Conservation (phyloP, 139 green algal species). For the Volvox reticuliferus region DNA sequence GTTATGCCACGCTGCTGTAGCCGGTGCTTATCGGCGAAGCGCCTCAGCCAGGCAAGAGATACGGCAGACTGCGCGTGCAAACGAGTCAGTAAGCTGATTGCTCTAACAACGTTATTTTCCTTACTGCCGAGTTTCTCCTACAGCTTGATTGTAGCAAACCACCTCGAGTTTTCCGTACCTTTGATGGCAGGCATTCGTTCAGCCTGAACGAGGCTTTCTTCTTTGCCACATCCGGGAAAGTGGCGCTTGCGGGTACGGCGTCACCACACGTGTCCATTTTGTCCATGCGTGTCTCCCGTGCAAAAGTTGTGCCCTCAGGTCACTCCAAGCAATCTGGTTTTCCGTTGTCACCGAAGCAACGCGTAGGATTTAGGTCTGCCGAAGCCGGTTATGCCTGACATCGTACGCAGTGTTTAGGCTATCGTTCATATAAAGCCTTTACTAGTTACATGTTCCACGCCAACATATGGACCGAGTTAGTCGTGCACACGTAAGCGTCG, state of each 20-base stretch:
- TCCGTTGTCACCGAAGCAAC: too few species aligned
- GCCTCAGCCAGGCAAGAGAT: conserved; percentile 5
- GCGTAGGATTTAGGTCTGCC: too few species aligned
- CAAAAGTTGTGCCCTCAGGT: too few species aligned
- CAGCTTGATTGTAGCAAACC: not conserved
- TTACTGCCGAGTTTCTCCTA: not conserved
- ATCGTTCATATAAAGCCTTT: too few species aligned
- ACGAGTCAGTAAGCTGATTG: not conserved
- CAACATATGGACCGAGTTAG: too few species aligned
- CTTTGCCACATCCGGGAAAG: not conserved
- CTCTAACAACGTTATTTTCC: not conserved
- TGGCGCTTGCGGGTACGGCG: not conserved
- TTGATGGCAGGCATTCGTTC: not conserved
- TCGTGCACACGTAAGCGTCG: too few species aligned
- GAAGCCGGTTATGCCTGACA: too few species aligned
- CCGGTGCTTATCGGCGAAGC: not conserved
- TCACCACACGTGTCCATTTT: not conserved
- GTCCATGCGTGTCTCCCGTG: not conserved
- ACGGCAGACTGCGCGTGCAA: not conserved
- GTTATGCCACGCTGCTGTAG: not conserved
- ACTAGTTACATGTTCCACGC: too few species aligned
- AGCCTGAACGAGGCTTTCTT: not conserved
- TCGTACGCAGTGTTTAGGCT: too few species aligned
- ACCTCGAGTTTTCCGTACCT: not conserved
- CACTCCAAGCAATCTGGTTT: too few species aligned